Evolutionary conservation across 2,329 filamentous ascomycete species (phyloP).

Genomic region (Trichoderma guizhouense): DNA sequence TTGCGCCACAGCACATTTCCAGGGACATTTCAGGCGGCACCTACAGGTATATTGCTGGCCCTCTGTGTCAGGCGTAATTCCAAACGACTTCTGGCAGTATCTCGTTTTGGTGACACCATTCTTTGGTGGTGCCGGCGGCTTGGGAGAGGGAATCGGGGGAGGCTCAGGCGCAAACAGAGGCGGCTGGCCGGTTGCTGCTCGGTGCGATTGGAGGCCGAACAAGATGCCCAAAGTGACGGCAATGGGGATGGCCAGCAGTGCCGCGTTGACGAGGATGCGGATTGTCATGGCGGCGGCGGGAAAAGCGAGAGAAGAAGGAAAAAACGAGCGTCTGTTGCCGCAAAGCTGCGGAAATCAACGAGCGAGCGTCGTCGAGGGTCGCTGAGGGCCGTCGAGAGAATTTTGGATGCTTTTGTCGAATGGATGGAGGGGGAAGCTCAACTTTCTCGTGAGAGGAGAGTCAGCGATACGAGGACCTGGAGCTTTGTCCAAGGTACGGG

Average conservation of each 20-base stretch:
- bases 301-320: neutral
- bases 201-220: conserved; percentile 46
- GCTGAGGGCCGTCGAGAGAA: neutral
- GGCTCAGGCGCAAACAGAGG: conserved; percentile 41
- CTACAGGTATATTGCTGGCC: conserved; percentile 47
- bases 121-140: conserved; percentile 17
- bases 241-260: conserved; percentile 48
- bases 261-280: conserved; percentile 47
- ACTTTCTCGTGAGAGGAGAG: neutral
- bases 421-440: neutral
- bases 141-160: neutral
- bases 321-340: conserved; percentile 19
- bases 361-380: conserved; percentile 13
- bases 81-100: conserved; percentile 44
- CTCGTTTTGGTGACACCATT: conserved; percentile 18
- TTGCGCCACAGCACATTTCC: neutral
- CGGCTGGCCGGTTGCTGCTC: conserved; percentile 39
- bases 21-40: conserved; percentile 24
- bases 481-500: neutral
- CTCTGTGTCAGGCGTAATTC: conserved; percentile 43
- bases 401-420: neutral
- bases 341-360: conserved; percentile 8
- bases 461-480: conserved; percentile 14
- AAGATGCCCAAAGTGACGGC: conserved; percentile 48
- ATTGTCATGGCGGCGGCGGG: conserved; percentile 32